phyloP scores from a whole-genome alignment of 257 asterid genomes.

The Solanum lignicaule region DNA sequence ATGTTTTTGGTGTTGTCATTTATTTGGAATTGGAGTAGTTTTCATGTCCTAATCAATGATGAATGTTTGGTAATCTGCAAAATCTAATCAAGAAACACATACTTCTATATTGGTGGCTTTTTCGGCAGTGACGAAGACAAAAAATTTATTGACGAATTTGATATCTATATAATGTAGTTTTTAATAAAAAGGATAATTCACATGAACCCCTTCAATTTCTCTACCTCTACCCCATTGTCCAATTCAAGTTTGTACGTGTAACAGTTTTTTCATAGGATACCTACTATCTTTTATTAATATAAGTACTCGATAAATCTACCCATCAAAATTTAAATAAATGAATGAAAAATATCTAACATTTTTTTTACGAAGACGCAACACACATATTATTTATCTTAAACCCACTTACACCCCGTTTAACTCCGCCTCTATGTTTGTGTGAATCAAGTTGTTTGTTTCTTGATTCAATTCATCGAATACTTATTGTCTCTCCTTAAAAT shows the following conservation, averaged over 20 bases:
- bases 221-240: background rate
- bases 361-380: background rate
- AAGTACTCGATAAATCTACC: background rate
- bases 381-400: background rate
- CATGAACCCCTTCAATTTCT: background rate
- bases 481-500: background rate
- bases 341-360: background rate
- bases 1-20: background rate
- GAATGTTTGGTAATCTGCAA: background rate
- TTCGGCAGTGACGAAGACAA: fast-evolving
- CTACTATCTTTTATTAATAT: fast-evolving
- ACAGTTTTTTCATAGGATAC: background rate
- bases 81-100: background rate
- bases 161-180: background rate
- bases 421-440: background rate
- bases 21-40: background rate
- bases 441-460: background rate
- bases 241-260: background rate
- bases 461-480: background rate
- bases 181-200: background rate
- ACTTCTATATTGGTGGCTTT: background rate
- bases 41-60: background rate
- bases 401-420: background rate
- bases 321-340: background rate
- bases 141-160: background rate